Evolutionary conservation across 2,329 filamentous ascomycete genomes (phyloP).

Genomic region (Diatrype stigma): DNA sequence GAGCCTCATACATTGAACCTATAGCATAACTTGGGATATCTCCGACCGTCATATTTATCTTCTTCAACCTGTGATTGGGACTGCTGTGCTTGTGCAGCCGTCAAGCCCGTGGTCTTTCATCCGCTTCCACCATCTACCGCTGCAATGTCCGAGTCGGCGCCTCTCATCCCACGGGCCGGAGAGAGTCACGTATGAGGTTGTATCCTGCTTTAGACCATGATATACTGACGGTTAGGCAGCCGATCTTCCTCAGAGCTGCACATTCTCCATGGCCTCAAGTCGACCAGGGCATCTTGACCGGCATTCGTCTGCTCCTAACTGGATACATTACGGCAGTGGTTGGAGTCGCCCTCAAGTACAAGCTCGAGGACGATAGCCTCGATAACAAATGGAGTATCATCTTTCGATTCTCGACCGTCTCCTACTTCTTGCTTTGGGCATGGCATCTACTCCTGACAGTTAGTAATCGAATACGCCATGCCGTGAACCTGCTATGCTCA

Average conservation of each 20-base stretch:
- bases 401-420: constrained; percentile 47
- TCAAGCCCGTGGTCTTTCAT: too few relatives aligned
- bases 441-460: constrained; percentile 47
- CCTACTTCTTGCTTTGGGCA: constrained; percentile 36
- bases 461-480: constrained; percentile 18
- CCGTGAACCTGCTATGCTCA: neutral
- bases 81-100: neutral
- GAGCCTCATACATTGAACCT: neutral
- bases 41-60: neutral
- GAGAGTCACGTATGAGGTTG: constrained; percentile 28
- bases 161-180: constrained; percentile 21
- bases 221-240: constrained; percentile 30
- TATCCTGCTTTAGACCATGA: neutral
- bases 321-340: constrained; percentile 39
- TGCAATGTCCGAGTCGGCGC: constrained; percentile 24
- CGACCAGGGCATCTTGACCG: constrained; percentile 41
- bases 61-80: neutral
- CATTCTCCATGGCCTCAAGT: constrained; percentile 48
- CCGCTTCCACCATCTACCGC: constrained; percentile 1
- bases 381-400: constrained; percentile 37
- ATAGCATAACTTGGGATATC: neutral
- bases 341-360: constrained; percentile 41
- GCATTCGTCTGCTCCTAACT: constrained; percentile 38
- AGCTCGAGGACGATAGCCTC: constrained; percentile 36
- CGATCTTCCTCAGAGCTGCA: constrained; percentile 46